These are phyloP conservation scores for Talaromyces sp. DNA, from an alignment of 2,329 filamentous ascomycete genomes.

Conservation along the genomic window DNA sequence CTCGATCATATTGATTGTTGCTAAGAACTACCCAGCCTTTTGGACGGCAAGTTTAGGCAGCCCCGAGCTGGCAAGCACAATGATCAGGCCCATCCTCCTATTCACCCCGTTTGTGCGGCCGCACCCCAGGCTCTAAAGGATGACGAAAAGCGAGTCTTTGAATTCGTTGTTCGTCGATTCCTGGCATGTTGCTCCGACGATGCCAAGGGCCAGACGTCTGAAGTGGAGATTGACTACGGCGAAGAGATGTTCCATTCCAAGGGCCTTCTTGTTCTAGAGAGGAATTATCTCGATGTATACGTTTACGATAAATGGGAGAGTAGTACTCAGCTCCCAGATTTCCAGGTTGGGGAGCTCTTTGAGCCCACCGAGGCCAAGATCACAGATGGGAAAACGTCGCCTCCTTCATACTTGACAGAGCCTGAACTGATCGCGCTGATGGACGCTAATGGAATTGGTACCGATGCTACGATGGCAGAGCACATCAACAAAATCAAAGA, in stretches of 20 bases:
- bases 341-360: constrained; percentile 74
- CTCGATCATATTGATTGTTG: background rate
- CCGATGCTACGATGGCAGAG: constrained; percentile 98
- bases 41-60: constrained; percentile 71
- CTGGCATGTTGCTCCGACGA: constrained; percentile 95
- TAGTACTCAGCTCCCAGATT: constrained; percentile 74
- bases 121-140: constrained; percentile 56
- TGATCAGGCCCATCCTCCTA: constrained; percentile 95
- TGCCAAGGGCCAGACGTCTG: constrained; percentile 78
- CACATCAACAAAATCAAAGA: constrained; percentile 96
- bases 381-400: constrained; percentile 80
- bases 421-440: constrained; percentile 93
- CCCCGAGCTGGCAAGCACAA: constrained; percentile 83
- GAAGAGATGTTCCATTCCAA: constrained; percentile 76
- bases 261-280: constrained; percentile 77
- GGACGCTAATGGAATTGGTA: constrained; percentile 98
- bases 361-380: constrained; percentile 86
- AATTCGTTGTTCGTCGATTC: constrained; percentile 88
- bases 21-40: constrained; percentile 43
- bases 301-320: constrained; percentile 96
- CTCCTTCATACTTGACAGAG: constrained; percentile 86
- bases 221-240: constrained; percentile 79
- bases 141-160: constrained; percentile 74
- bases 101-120: constrained; percentile 89
- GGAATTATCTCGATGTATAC: constrained; percentile 94